Evolutionary conservation across 139 green algal genomes (phyloP).

Genomic region (Chlamydomonas eustigma): DNA sequence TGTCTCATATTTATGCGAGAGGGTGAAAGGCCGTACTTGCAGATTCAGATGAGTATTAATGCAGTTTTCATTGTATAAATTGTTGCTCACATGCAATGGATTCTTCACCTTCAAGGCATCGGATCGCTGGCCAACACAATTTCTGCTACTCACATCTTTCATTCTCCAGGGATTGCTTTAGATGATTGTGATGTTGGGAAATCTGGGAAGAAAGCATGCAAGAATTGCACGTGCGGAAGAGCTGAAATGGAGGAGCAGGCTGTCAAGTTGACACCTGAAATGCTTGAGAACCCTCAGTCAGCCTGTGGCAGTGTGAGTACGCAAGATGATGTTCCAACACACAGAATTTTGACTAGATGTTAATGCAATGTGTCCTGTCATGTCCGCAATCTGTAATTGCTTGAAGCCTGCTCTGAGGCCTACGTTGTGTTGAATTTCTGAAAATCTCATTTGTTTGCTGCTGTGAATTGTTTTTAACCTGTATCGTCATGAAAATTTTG

Average conservation of each 20-base stretch:
- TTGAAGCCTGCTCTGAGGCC: background rate
- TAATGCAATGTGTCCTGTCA: background rate
- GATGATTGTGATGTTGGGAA: slow-evolving; percentile 58
- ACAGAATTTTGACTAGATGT: background rate
- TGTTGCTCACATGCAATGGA: no score
- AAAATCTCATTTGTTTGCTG: no score
- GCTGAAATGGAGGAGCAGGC: slow-evolving; percentile 73
- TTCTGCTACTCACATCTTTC: no score
- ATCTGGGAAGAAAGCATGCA: slow-evolving; percentile 83
- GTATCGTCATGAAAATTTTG: background rate
- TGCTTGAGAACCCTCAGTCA: slow-evolving; percentile 88
- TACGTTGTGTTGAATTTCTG: no score
- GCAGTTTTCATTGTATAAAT: no score
- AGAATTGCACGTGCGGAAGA: slow-evolving; percentile 93
- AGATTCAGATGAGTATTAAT: no score
- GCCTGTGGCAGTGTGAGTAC: slow-evolving; percentile 49
- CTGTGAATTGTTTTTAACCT: background rate
- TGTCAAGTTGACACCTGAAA: slow-evolving; percentile 75
- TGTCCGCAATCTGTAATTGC: background rate
- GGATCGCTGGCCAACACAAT: no score
- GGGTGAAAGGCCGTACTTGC: no score
- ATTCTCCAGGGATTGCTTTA: no score
- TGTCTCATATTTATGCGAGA: no score
- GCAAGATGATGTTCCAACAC: background rate
- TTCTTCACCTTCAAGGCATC: no score